Base-by-base conservation (phyloP, 169 alveolate species). In the Eimeria necatrix region DNA sequence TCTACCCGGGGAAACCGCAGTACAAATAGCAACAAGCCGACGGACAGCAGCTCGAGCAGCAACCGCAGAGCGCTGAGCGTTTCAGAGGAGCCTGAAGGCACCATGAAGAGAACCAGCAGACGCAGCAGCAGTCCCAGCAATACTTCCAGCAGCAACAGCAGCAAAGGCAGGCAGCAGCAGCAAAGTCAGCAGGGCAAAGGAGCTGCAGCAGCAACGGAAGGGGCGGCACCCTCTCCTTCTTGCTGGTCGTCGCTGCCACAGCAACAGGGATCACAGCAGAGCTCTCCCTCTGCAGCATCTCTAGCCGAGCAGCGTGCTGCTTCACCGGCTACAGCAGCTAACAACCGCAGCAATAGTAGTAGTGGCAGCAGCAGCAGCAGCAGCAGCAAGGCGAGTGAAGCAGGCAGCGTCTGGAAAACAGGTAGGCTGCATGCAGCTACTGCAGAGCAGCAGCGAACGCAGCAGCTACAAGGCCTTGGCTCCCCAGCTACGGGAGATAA, bases 131-230 rank as follows among this genome's bases (percentile, higher is more conserved):
- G 48, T 22, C 80, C 48, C 14, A 68, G 80, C 80, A 22, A 22
- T 24, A 24, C 3, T 68, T 14, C 80, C 41, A 68, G 80, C 48
- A 68, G 80, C 48, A 68, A 12, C 32, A 12, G 46, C 48, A 68
- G 46, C 41, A 68, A 22, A 24, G n/a, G 80, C 48, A 68, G 80
- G 80, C 80, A 16, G 80, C 80, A 68, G 80, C 80, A 68, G 80
- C 80, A 16, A 24, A 12, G 3, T 8, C 80, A 68, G 80, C 48
- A 68, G 80, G 41, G 41, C 41, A 32, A 32, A 32, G 41, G 46
- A 68, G 80, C 80, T 16, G 80, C 80, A 3, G 80, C 48, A 16
- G 80, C 80, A 16, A 12, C 46, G 2, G 80, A 16, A 22, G 48
- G 41, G 80, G 80, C 48, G 16, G 80, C 48, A 68, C 41, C 41